Evolutionary conservation across 495 filamentous ascomycete genomes (phyloP), one percentile per base, ranked within the genome.

Genomic region (Terfezia boudieri): DNA sequence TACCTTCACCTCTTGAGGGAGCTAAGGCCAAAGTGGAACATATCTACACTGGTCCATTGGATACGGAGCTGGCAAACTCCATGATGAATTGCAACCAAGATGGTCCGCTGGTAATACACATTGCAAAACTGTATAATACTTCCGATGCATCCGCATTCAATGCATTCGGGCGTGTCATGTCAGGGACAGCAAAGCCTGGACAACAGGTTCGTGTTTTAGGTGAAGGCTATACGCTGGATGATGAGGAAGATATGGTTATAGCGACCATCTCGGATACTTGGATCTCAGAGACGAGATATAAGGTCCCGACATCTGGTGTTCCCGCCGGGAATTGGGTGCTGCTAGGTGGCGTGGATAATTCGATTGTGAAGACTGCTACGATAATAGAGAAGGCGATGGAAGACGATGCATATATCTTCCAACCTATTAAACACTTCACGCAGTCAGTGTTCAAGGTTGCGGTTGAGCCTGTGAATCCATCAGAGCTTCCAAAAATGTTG

Each of bases 401-500:
- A 23, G 80, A 92, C 55, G 90, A 93, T 53, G 84, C 86, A 2
- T 86, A 90, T 64, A 87, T 98, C 56, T 96, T 98, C 76, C 80
- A 79, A 55, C 90, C 90, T 2, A 74, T 98, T 58, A 76, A 82
- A 10, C 90, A 96, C 69, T 89, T 98, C 70, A 96, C 87, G 48
- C 86, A 96, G 66, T 94, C 88, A 3, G 88, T 98, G 10, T 85
- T 96, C 66, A 98, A 98, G 70, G 84, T 98, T 49, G 90, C 90
- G 0, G 87, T 98, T 32, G 90, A 98, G 66, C 92, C 90, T 8
- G 92, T 98, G 67, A 96, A 96, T 63, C 90, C 90, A 6, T 95
- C 88, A 4, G 90, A 98, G 67, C 71, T 98, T n/a, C 90, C 90
- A 0, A 98, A 98, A 69, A 98, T 98, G 90, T 74, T 98, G 49